Percentiles rank a stretch among this genome's conserved stretches.
Conservation (phyloP, 129 eudicot species). For the carrot (Daucus carota) region DH1_v3.0 NC_030386.2:5718501-5719000, state of each 20-base stretch:
- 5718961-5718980: constrained; percentile 89
- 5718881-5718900: constrained; percentile 64
- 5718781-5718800: neutral
- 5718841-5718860: neutral
- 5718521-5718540: neutral
- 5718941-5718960: constrained; percentile 94
- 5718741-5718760: constrained; percentile 81
- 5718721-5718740: constrained; percentile 89
- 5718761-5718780: neutral
- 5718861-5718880: neutral
- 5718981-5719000: neutral
- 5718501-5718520: neutral
- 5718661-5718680: constrained; percentile 91
- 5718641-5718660: constrained; percentile 35
- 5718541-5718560: neutral
- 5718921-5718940: constrained; percentile 86
- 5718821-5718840: neutral
- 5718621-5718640: neutral
- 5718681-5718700: constrained; percentile 78
- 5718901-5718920: constrained; percentile 79
- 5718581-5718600: neutral
- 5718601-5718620: neutral
- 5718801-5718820: neutral
- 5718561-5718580: neutral
- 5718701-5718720: constrained; percentile 99